phyloP scores from a whole-genome alignment of 2,329 filamentous ascomycete genomes.

The Ampelomyces quisqualis region DNA sequence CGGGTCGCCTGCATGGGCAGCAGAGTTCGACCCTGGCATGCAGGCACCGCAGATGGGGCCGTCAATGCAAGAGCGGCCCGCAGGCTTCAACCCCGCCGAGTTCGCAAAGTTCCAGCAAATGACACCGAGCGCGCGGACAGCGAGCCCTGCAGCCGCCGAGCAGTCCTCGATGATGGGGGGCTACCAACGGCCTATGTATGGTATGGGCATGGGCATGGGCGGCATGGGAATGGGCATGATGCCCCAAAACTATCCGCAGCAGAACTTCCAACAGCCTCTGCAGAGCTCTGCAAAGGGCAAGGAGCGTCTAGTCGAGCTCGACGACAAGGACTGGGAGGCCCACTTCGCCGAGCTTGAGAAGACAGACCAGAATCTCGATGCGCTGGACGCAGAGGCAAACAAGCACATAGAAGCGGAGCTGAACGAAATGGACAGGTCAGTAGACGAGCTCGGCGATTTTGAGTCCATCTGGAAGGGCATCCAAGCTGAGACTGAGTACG shows the following conservation, averaged over 20 bases:
- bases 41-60: slow-evolving; percentile 69
- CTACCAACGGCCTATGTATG: slow-evolving; percentile 57
- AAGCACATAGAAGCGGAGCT: slow-evolving; percentile 81
- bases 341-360: slow-evolving; percentile 89
- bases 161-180: slow-evolving; percentile 50
- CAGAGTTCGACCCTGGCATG: slow-evolving; percentile 62
- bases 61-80: slow-evolving; percentile 59
- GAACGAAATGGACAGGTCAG: slow-evolving; percentile 84
- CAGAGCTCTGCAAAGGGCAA: slow-evolving; percentile 73
- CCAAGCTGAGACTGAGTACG: slow-evolving; percentile 70
- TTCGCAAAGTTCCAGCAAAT: slow-evolving; percentile 80
- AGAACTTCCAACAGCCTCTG: slow-evolving; percentile 50
- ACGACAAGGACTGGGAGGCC: slow-evolving; percentile 92
- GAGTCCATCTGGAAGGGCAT: slow-evolving; percentile 86
- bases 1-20: slow-evolving; percentile 61
- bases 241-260: slow-evolving; percentile 46
- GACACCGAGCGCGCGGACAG: slow-evolving; percentile 58
- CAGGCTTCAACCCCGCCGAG: slow-evolving; percentile 74
- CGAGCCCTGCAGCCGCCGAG: slow-evolving; percentile 56
- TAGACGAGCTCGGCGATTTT: slow-evolving; percentile 83
- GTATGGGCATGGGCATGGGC: slow-evolving; percentile 55
- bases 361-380: slow-evolving; percentile 55
- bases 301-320: slow-evolving; percentile 78
- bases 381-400: slow-evolving; percentile 64
- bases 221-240: slow-evolving; percentile 57